Base-by-base conservation (phyloP, 306 rosid genomes). In the Malus orientalis region DNA sequence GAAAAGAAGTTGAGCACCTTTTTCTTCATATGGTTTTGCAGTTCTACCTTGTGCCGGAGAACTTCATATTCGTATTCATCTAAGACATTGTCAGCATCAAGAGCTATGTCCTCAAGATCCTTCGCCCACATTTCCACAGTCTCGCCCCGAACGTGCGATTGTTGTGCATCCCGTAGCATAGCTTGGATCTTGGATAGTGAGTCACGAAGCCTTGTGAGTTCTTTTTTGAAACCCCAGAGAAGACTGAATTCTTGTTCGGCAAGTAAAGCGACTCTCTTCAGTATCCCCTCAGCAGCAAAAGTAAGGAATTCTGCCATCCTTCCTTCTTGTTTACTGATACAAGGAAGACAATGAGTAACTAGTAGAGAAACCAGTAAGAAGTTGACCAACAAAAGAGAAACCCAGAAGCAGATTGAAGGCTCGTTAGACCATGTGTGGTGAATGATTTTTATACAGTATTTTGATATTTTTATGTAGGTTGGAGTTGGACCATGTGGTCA, bases 41-140 rank as follows among this genome's bases (percentile, higher is more conserved):
- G 11, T 22, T 80, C 76, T 0, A 69, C 67, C 44, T 62, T 20
- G 14, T 67, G 67, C 1, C 80, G 71, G 25, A 75, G 67, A 51
- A 18, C n/a, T 70, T 75, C 76, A 11, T 80, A 75, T 22, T 16
- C 53, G 4, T 59, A 53, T 1, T 75, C 67, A 18, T 75, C 76
- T 11, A 80, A 12, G 7, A 75, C 32, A 62, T 69, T n/a, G 2
- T 69, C 72, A 0, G 68, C 76, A 1, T 63, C 63, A 9, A 49
- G 18, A 38, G 69, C 71, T 19, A 75, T 19, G 27, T 27, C 44
- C 9, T 70, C 44, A 2, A 81, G 80, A 10, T 53, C 30, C 54
- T 81, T n/a, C 47, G 54, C 57, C 80, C 84, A 81, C 1, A 18
- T 6, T 61, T 38, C 13, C 6, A 75, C 15, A 0, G 69, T 2